Evolutionary conservation across 2,329 filamentous ascomycete species (phyloP), one percentile per base, ranked within the genome.

Genomic region (Myriosclerotinia curreyana): DNA sequence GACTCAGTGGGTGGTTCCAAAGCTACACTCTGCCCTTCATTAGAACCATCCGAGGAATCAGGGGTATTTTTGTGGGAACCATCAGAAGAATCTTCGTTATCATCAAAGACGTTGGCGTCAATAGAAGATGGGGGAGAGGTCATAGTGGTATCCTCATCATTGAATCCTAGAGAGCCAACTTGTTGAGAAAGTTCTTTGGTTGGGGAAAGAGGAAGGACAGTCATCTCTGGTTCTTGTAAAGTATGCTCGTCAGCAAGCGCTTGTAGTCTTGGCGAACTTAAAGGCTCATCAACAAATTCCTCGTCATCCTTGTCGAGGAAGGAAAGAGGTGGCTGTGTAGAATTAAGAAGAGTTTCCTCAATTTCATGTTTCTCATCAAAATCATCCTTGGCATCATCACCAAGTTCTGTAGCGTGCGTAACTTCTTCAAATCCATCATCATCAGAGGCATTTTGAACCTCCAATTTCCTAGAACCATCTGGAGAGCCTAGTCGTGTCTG

Each of bases 371-470:
- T 80, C 73, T 86, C 86, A 69, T 87, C 82, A 65, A 89, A 84
- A 67, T 89, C 86, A 67, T 90, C 85, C 46, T 88, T 89, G 2
- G 83, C 85, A 59, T 91, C 88, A 66, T 93, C 90, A 22, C 85
- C 85, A 71, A 92, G 83, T 65, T 92, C 89, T 38, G 86, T 88
- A 53, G 80, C 79, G 55, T 84, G 82, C 42, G 83, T 83, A 12
- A 98, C 93, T 76, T 96, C 92, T 75, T 99, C 95, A 72, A 97
- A 98, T 0, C 91, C 91, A 74, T 98, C 95, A 68, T 95, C 91
- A 69, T 95, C 91, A 15, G 89, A 88, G 20, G 85, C 86, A 71
- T 95, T 96, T 60, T 89, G 90, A 17, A 94, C 86, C 69, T 94
- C 91, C 1, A 93, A 80, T 54, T 82, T 83, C 61, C 90, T 89